Conservation (phyloP, 352 stramenopile species). For the Phytophthora cactorum region DNA sequence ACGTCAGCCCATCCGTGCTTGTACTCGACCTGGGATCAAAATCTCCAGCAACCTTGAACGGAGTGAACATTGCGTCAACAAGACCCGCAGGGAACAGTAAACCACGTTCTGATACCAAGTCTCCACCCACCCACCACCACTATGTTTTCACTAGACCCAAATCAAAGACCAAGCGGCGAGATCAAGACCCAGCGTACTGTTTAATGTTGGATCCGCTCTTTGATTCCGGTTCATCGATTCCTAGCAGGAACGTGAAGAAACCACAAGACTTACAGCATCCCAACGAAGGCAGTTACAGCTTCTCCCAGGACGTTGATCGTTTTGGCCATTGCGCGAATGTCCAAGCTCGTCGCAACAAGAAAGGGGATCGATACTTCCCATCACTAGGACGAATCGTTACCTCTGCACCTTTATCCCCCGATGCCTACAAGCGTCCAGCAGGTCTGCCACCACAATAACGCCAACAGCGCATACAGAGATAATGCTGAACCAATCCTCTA, state of each 20-base stretch:
- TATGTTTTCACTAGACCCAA: slow-evolving; percentile 66
- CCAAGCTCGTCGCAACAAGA: slow-evolving; percentile 38
- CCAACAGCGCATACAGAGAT: neutral
- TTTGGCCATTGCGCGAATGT: slow-evolving; percentile 62
- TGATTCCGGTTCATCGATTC: slow-evolving; percentile 31
- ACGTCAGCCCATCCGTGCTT: slow-evolving; percentile 12
- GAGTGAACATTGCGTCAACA: slow-evolving; percentile 44
- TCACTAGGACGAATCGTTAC: slow-evolving; percentile 53
- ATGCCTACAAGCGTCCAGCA: slow-evolving; percentile 15
- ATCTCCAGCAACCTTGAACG: slow-evolving; percentile 30
- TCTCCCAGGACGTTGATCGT: slow-evolving; percentile 50
- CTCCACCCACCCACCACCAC: slow-evolving; percentile 14
- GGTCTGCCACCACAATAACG: slow-evolving; percentile 1
- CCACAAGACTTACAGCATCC: slow-evolving; percentile 9
- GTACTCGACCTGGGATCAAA: slow-evolving; percentile 21
- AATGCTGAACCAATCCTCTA: slow-evolving; percentile 21
- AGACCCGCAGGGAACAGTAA: slow-evolving; percentile 37
- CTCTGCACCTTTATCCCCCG: slow-evolving; percentile 12
- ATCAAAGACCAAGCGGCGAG: slow-evolving; percentile 25
- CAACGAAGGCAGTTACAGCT: slow-evolving; percentile 29
- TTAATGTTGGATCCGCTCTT: slow-evolving; percentile 81
- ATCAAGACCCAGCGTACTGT: slow-evolving; percentile 30
- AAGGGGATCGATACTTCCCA: slow-evolving; percentile 54
- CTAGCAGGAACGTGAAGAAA: slow-evolving; percentile 12
- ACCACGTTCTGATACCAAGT: slow-evolving; percentile 6